Base-by-base conservation (phyloP, 305 asterid species). In the Ajuga reptans region DNA sequence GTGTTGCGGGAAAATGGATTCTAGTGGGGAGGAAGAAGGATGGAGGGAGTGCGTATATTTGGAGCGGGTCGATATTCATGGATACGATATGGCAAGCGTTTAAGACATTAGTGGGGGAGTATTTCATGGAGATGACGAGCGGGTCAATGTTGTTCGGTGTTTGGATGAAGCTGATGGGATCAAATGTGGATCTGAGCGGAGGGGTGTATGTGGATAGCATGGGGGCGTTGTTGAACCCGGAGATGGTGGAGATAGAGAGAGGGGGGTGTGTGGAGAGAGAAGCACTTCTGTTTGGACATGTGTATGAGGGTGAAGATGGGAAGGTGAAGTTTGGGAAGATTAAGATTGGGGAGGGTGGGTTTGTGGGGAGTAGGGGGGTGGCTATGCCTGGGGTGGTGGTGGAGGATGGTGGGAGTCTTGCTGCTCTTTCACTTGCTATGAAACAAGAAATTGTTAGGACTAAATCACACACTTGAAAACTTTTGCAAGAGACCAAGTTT, bases 381-480 rank as follows among this genome's bases (percentile, higher is more conserved):
- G 96, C 79, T 17, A 90, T 90, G 97, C 97, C 97, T 9, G 96
- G 97, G 36, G 97, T 90, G 45, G 84, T 84, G 12, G 87, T 90
- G 68, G 90, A 85, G 66, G 79, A 64, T 37, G 90, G 88, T 1
- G 91, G 87, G 33, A 63, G 80, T 69, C 89, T 90, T 67, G 80
- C 68, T 59, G 81, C 94, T 64, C 87, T 90, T 27, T 80, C 97
- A 15, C 93, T 90, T 39, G 97, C 97, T 64, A 90, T 90, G 97
- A 90, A 88, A 73, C 86, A 82, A 78, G 92, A 90, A 73, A 74
- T 85, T 67, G 81, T 88, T 4, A 85, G 83, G 80, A 62, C 64
- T 51, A 79, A 78, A 14, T 80, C 66, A 39, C 75, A 68, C 16
- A 69, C 29, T 67, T 56, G 63, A 63, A 56, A 2, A 16, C 9